Conservation (phyloP, 768 basidiomycete genomes). For the Trametes meyenii region DNA sequence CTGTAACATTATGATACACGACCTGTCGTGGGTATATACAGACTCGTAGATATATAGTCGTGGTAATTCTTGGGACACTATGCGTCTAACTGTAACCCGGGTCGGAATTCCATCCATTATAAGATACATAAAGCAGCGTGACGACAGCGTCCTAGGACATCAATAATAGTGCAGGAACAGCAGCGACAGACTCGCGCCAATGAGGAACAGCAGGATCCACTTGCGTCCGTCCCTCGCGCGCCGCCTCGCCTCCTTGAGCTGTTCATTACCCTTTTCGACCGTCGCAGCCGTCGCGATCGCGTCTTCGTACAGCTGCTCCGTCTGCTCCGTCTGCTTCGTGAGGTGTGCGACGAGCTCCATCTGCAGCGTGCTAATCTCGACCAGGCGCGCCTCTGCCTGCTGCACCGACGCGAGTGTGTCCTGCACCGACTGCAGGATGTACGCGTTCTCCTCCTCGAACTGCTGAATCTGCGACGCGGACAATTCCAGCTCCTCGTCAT, state of each 20-base stretch:
- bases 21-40: constrained; percentile 16
- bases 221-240: constrained; percentile 85
- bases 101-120: background rate
- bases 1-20: constrained; percentile 22
- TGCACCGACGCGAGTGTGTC: constrained; percentile 88
- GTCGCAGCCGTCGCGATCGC: constrained; percentile 85
- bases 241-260: constrained; percentile 87
- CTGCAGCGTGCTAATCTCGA: constrained; percentile 94
- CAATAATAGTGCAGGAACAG: constrained; percentile 94
- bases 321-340: constrained; percentile 86
- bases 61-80: constrained; percentile 10
- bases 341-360: constrained; percentile 89
- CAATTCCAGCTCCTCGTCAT: constrained; percentile 80
- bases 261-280: constrained; percentile 87
- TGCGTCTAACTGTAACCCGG: constrained; percentile 3
- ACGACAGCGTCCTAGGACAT: background rate
- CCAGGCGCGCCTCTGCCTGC: constrained; percentile 85
- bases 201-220: constrained; percentile 88
- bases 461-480: constrained; percentile 86
- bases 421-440: constrained; percentile 81
- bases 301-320: constrained; percentile 93
- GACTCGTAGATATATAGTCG: constrained; percentile 10
- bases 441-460: constrained; percentile 91
- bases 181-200: constrained; percentile 89
- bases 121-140: background rate